Evolutionary conservation across 2,329 filamentous ascomycete species (phyloP).

Genomic region (Didymella pinodella): DNA sequence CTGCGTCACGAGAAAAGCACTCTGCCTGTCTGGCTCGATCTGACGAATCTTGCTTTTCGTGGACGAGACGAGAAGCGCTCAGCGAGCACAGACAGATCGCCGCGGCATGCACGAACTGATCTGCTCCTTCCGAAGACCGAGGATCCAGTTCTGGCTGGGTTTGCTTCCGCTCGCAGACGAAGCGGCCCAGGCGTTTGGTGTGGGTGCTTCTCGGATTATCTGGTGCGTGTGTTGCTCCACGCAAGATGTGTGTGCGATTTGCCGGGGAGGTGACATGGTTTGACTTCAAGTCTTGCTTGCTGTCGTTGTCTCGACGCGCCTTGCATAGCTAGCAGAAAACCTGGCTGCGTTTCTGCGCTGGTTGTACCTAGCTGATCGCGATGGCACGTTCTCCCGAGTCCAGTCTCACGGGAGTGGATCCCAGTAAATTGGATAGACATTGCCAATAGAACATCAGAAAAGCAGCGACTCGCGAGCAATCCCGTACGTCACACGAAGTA

Average conservation of each 20-base stretch:
- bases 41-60: constrained; percentile 12
- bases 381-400: constrained; percentile 16
- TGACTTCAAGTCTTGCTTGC: background rate
- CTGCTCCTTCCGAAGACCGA: constrained; percentile 26
- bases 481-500: constrained; percentile 17
- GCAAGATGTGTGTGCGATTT: constrained; percentile 14
- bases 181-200: background rate
- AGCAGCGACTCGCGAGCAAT: constrained; percentile 9
- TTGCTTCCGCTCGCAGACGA: constrained; percentile 15
- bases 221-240: constrained; percentile 6
- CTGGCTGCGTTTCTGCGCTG: constrained; percentile 12
- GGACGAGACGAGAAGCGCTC: constrained; percentile 11
- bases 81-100: constrained; percentile 25
- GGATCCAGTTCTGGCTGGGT: constrained; percentile 27
- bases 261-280: background rate
- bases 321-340: constrained; percentile 16
- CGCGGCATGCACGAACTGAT: constrained; percentile 25
- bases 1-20: constrained; percentile 15
- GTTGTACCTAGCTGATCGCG: constrained; percentile 8
- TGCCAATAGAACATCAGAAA: constrained; percentile 16
- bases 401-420: constrained; percentile 19
- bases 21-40: constrained; percentile 8
- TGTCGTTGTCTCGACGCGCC: constrained; percentile 18
- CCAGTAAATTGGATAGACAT: constrained; percentile 14
- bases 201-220: constrained; percentile 6